phyloP scores from a whole-genome alignment of 208 protist species.

The Trypanosoma scelopori region DNA sequence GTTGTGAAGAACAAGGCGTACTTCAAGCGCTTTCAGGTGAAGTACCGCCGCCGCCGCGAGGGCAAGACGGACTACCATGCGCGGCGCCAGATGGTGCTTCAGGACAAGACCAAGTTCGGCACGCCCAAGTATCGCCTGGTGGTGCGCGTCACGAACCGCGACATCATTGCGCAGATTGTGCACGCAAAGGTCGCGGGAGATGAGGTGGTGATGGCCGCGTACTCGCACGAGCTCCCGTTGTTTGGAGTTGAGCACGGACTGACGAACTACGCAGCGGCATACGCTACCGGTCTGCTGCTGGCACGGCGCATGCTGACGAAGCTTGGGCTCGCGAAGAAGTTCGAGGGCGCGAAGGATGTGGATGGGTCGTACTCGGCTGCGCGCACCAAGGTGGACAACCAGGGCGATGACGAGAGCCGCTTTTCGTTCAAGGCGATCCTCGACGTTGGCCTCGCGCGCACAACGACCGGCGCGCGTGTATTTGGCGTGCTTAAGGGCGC shows the following conservation, averaged over 20 bases:
- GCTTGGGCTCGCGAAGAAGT: constrained; percentile 93
- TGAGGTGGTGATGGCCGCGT: constrained; percentile 93
- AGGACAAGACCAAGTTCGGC: constrained; percentile 99
- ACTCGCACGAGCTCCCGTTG: constrained; percentile 96
- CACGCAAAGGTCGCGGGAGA: constrained; percentile 96
- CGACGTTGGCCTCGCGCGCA: constrained; percentile 97
- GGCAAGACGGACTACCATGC: constrained; percentile 99
- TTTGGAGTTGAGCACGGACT: constrained; percentile 97
- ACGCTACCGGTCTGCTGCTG: constrained; percentile 97
- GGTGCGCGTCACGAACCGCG: constrained; percentile 97
- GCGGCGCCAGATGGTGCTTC: constrained; percentile 94
- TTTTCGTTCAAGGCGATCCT: constrained; percentile 97
- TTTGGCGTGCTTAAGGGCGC: constrained; percentile 96
- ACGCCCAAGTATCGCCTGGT: constrained; percentile 98
- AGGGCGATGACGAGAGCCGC: constrained; percentile 79
- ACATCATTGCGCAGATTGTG: constrained; percentile 97
- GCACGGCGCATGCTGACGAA: constrained; percentile 97
- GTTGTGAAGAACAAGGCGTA: constrained; percentile 95
- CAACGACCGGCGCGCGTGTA: constrained; percentile 95
- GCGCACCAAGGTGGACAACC: constrained; percentile 75
- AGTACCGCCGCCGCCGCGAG: constrained; percentile 97
- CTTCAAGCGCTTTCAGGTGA: constrained; percentile 99
- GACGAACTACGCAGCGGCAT: constrained; percentile 98
- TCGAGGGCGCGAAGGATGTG: constrained; percentile 92
- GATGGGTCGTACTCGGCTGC: constrained; percentile 84